Evolutionary conservation across 2,329 filamentous ascomycete genomes (phyloP), one percentile per base, ranked within the genome.

Genomic region (Stachybotrys echinatus): DNA sequence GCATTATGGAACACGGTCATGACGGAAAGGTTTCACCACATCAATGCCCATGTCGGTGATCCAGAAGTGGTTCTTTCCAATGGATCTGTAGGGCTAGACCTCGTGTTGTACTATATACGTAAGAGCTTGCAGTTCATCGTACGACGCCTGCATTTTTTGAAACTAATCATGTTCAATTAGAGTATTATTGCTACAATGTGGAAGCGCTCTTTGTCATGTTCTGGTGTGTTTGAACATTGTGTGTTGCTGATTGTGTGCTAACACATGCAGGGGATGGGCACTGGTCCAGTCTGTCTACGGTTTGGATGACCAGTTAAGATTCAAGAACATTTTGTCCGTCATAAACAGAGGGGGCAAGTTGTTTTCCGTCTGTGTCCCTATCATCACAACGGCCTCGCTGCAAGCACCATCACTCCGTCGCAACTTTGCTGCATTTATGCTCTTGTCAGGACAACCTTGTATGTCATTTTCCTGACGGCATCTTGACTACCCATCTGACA

Each of bases 141-240:
- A 3, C 23, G 37, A 21, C 2, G 7, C 12, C 1, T 4, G 1
- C 3, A 10, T 6, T n/a, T 14, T 6, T 12, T 20, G 3, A 17
- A 20, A 5, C 5, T 18, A 12, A 27, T 12, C 42, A 54, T 59
- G 42, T 5, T 12, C 12, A 12, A 7, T 1, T 45, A 78, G 75
- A 77, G 56, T 76, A 72, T 46, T 77, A 76, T 51, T 68, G 66
- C 23, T 78, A 78, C 55, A 77, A 75, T 59, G 72, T 73, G n/a
- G 72, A 76, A 57, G 63, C 72, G 8, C 59, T 76, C 23, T 63
- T 75, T 31, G 64, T 73, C 6, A 60, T 76, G 6, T 75, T 72
- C 49, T 79, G 75, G 74, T 74, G 21, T 6, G n/a, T 31, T 12
- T 23, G 17, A 23, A n/a, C 20, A 23, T 12, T 19, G 12, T 5